Conservation (phyloP, 139 green algal genomes). For the Chlorella vulgaris region DNA sequence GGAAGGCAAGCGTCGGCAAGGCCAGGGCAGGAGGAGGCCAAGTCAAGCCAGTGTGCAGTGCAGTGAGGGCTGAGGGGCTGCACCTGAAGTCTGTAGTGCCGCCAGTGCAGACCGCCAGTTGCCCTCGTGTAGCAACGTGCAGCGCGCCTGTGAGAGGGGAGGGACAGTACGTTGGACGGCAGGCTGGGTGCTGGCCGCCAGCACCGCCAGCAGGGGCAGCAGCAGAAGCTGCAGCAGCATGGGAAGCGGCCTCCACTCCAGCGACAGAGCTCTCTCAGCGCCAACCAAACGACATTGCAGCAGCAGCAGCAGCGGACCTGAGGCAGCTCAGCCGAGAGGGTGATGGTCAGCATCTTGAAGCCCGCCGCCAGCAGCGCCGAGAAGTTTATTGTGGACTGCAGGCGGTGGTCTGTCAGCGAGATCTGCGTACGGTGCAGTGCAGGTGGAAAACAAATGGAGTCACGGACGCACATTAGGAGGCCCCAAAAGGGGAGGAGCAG, state of each 20-base stretch:
- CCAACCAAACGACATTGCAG: neutral
- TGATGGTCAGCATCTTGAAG: conserved; percentile 25
- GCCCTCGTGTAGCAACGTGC: conserved; percentile 21
- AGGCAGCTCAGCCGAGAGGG: neutral
- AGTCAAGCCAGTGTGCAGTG: neutral
- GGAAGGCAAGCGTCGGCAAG: neutral
- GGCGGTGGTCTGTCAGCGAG: conserved; percentile 10
- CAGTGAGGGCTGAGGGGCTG: neutral
- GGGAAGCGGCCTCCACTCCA: too few species aligned
- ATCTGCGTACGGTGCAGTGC: neutral
- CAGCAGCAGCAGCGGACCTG: neutral
- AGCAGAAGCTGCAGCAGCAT: neutral
- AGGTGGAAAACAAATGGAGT: neutral
- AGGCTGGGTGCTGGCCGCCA: neutral
- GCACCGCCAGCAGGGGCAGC: neutral
- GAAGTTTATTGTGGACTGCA: neutral
- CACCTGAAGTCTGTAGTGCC: conserved; percentile 1
- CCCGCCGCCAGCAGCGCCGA: conserved; percentile 1
- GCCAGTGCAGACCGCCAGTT: conserved; percentile 15
- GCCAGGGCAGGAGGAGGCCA: neutral
- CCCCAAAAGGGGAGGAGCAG: too few species aligned
- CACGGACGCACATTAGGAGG: too few species aligned
- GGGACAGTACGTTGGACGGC: neutral
- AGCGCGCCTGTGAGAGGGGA: neutral
- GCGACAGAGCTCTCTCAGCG: neutral